Evolutionary conservation across 306 rosid species (phyloP).

Genomic region (Cicer judaicum): DNA sequence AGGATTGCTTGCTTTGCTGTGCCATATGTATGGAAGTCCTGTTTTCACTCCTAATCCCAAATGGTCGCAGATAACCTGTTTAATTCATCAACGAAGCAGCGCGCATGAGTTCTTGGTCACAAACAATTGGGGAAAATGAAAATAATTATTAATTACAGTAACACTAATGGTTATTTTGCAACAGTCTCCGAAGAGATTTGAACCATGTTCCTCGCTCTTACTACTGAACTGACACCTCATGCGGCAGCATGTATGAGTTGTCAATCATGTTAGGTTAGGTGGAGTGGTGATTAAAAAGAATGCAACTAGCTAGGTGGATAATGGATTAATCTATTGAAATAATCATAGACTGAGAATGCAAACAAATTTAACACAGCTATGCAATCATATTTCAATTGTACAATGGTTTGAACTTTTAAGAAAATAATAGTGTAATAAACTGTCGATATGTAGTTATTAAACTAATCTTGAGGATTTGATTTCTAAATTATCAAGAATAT

Average conservation of each 20-base stretch:
- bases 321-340: background rate
- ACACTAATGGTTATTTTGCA: no score
- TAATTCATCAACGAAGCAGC: background rate
- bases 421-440: no score
- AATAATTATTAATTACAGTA: no score
- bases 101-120: slow-evolving; percentile 9
- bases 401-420: no score
- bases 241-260: background rate
- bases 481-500: background rate
- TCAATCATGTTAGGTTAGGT: background rate
- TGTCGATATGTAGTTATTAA: no score
- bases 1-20: slow-evolving; percentile 98
- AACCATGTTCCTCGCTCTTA: no score
- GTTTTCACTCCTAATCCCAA: slow-evolving; percentile 83
- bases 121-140: no score
- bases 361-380: no score
- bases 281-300: background rate
- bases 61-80: slow-evolving; percentile 86
- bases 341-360: background rate
- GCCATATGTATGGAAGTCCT: slow-evolving; percentile 93
- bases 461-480: no score
- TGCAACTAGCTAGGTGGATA: slow-evolving; percentile 5
- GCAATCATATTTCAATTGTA: no score
- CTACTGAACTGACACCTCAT: no score
- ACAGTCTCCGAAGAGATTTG: no score